A percentile compares a stretch with the other conserved stretches of the same genome.
These are phyloP conservation scores for Diplotaxis tenuifolia DNA, from an alignment of 345 rosid species.

Conservation along the genomic window DNA sequence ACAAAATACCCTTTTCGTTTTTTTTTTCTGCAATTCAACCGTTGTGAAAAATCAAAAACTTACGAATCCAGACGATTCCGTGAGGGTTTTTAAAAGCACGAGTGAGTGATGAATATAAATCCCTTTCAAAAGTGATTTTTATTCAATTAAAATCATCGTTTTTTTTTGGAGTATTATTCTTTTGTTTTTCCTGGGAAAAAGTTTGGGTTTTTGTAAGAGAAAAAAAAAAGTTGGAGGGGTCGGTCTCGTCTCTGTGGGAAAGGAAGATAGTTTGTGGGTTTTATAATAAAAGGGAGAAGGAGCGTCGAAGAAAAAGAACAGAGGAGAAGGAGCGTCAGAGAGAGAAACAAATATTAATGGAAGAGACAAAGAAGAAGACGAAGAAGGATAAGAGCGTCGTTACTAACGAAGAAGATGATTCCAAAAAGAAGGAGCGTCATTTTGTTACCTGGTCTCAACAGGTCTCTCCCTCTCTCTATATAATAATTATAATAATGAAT, in stretches of 20 bases:
- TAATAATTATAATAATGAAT: conserved; percentile 10
- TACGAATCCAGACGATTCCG: conserved; percentile 50
- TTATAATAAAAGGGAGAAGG: conserved; percentile 54
- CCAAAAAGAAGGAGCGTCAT: conserved; percentile 90
- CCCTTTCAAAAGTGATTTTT: conserved; percentile 27
- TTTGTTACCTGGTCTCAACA: conserved; percentile 75
- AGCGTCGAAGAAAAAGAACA: conserved; percentile 45
- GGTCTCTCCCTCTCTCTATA: conserved; percentile 38
- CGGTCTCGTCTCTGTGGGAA: conserved; percentile 41
- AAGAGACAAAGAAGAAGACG: conserved; percentile 57
- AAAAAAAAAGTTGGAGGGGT: conserved; percentile 36
- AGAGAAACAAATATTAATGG: conserved; percentile 39
- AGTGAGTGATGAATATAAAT: conserved; percentile 27
- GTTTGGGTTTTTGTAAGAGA: conserved; percentile 28
- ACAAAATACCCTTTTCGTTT: conserved; percentile 9
- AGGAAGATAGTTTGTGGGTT: too few species aligned
- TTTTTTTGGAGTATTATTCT: neutral
- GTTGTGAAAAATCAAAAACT: conserved; percentile 9
- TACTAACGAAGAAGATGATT: conserved; percentile 47
- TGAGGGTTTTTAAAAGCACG: conserved; percentile 1
- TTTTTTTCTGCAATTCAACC: conserved; percentile 13
- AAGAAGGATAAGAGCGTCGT: conserved; percentile 19
- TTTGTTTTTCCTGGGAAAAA: conserved; percentile 13
- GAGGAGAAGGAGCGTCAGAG: conserved; percentile 13
- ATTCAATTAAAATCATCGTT: neutral